Percentiles rank a stretch among this genome's conserved stretches.
phyloP scores from a whole-genome alignment of 1,284 basidiomycete genomes.

The Tetrapyrgos nigripes region DNA sequence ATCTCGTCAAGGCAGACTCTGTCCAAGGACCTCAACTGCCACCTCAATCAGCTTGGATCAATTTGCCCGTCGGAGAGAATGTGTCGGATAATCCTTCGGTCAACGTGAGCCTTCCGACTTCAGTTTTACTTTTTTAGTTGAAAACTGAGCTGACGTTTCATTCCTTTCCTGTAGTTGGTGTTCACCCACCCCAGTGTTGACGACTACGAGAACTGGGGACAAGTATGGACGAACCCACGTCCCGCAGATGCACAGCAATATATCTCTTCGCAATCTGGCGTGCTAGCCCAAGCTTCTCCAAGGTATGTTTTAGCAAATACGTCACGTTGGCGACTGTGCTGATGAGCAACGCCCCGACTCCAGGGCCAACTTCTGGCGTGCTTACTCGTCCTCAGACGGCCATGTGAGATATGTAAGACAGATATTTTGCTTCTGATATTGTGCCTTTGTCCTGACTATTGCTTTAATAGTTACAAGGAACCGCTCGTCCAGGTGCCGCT shows the following conservation, averaged over 20 bases:
- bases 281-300: slow-evolving; percentile 64
- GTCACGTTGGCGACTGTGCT: background rate
- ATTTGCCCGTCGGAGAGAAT: slow-evolving; percentile 63
- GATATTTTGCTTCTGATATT: background rate
- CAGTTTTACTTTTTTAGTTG: background rate
- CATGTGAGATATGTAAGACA: slow-evolving; percentile 53
- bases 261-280: slow-evolving; percentile 54
- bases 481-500: slow-evolving; percentile 67
- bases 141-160: background rate
- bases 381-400: slow-evolving; percentile 52
- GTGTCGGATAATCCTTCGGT: slow-evolving; percentile 69
- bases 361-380: slow-evolving; percentile 70
- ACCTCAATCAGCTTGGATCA: slow-evolving; percentile 56
- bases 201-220: slow-evolving; percentile 70
- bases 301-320: slow-evolving; percentile 39
- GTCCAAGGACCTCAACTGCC: slow-evolving; percentile 55
- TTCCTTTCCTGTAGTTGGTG: slow-evolving; percentile 51
- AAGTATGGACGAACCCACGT: slow-evolving; percentile 59
- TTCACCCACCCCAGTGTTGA: slow-evolving; percentile 69
- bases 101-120: slow-evolving; percentile 47
- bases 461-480: slow-evolving; percentile 58
- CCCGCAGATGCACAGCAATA: slow-evolving; percentile 63
- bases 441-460: background rate
- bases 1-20: slow-evolving; percentile 53
- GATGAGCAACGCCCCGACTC: background rate